Evolutionary conservation across 2,329 filamentous ascomycete species (phyloP).

Genomic region (Penicillium sp.): DNA sequence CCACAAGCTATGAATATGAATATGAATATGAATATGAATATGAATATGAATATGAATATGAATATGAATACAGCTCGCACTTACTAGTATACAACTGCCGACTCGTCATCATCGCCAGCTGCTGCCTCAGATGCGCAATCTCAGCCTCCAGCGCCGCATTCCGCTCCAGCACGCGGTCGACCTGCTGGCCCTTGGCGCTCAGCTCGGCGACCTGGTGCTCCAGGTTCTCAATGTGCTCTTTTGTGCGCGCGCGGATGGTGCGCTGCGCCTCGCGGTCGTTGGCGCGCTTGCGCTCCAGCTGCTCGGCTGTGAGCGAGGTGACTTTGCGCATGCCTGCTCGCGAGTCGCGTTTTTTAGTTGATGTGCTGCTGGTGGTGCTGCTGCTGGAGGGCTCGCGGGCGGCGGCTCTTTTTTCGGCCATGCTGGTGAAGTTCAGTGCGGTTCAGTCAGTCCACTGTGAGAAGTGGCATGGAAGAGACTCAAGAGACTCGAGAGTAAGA

Average conservation of each 20-base stretch:
- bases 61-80: background rate
- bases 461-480: too few relatives aligned
- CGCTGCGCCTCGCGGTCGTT: slow-evolving; percentile 60
- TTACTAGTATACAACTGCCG: slow-evolving; percentile 14
- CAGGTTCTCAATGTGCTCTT: slow-evolving; percentile 57
- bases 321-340: slow-evolving; percentile 56
- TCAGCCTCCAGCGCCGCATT: slow-evolving; percentile 55
- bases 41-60: background rate
- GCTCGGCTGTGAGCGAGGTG: slow-evolving; percentile 53
- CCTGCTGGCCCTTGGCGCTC: slow-evolving; percentile 47
- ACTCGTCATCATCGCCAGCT: slow-evolving; percentile 36
- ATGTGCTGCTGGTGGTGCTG: slow-evolving; percentile 1
- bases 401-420: slow-evolving; percentile 4
- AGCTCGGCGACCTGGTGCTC: slow-evolving; percentile 53
- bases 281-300: slow-evolving; percentile 57
- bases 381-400: background rate
- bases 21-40: background rate
- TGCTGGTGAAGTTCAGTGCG: too few relatives aligned
- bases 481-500: too few relatives aligned
- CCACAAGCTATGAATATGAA: background rate
- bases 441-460: too few relatives aligned
- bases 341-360: slow-evolving; percentile 39
- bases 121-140: slow-evolving; percentile 49
- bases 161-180: slow-evolving; percentile 49
- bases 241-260: slow-evolving; percentile 56